Evolutionary conservation across 345 rosid genomes (phyloP).

Genomic region (Hirschfeldia incana): DNA sequence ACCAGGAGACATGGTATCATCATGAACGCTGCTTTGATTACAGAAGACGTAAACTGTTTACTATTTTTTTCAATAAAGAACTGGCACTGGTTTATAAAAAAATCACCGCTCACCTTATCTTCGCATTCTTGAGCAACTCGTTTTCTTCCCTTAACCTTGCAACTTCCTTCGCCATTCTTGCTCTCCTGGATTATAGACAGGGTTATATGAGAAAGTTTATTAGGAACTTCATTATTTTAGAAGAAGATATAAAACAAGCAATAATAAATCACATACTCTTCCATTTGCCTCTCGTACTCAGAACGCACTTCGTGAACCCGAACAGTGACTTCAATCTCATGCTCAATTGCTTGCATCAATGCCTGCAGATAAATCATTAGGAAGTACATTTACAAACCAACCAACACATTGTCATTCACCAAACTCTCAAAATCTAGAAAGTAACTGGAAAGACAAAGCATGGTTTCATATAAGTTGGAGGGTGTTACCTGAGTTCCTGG

Average conservation of each 20-base stretch:
- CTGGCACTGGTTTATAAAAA: background rate
- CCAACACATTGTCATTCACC: constrained; percentile 3
- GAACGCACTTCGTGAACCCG: constrained; percentile 93
- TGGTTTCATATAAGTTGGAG: constrained; percentile 19
- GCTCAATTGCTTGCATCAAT: constrained; percentile 85
- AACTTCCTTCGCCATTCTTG: constrained; percentile 83
- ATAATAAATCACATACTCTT: constrained; percentile 66
- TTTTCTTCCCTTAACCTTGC: constrained; percentile 84
- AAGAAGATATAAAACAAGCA: constrained; percentile 18
- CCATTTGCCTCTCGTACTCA: constrained; percentile 85
- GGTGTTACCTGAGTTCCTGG: constrained; percentile 77
- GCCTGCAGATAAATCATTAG: constrained; percentile 49
- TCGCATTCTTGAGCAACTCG: constrained; percentile 54
- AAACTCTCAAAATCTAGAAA: constrained; percentile 13
- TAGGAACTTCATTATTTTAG: constrained; percentile 1
- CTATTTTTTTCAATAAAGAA: background rate
- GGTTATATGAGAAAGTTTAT: constrained; percentile 14
- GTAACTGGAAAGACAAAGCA: background rate
- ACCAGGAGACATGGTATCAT: constrained; percentile 85
- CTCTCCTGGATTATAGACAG: constrained; percentile 61
- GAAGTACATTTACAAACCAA: constrained; percentile 14
- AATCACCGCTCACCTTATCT: constrained; percentile 53
- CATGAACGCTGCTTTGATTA: constrained; percentile 50
- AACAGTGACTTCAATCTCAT: constrained; percentile 91
- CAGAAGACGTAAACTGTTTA: constrained; percentile 22